Evolutionary conservation across 2,329 filamentous ascomycete genomes (phyloP).

Genomic region (Paecilomyces fulvus): DNA sequence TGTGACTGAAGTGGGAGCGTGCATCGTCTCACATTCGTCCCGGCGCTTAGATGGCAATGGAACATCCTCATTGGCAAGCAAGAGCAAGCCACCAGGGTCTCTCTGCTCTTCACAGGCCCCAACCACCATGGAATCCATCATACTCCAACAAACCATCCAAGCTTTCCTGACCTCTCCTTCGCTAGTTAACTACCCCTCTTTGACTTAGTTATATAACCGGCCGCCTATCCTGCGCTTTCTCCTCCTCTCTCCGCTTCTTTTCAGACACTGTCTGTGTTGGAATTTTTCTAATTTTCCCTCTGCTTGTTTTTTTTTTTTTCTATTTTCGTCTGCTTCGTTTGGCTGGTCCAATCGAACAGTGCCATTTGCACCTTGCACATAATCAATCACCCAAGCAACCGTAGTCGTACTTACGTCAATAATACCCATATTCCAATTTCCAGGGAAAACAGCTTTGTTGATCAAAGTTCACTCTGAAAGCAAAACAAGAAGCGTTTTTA

Average conservation of each 20-base stretch:
- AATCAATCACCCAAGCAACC: slow-evolving; percentile 10
- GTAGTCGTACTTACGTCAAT: slow-evolving; percentile 12
- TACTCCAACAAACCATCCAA: neutral
- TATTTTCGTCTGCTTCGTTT: slow-evolving; percentile 31
- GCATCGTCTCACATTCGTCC: neutral
- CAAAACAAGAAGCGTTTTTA: slow-evolving; percentile 4
- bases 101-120: neutral
- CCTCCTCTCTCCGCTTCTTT: slow-evolving; percentile 5
- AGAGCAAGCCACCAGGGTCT: neutral
- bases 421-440: slow-evolving; percentile 17
- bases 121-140: neutral
- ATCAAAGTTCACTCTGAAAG: slow-evolving; percentile 19
- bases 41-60: neutral
- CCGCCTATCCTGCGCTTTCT: slow-evolving; percentile 3
- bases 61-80: neutral
- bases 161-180: neutral
- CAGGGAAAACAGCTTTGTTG: slow-evolving; percentile 26
- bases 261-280: slow-evolving; percentile 13
- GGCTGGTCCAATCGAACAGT: slow-evolving; percentile 36
- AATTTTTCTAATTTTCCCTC: slow-evolving; percentile 22
- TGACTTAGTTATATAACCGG: neutral
- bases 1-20: neutral
- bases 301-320: slow-evolving; percentile 20
- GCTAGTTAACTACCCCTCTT: neutral
- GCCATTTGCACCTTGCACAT: slow-evolving; percentile 11